Conservation (phyloP, 1,139 yeast species). For the Suhomyces atakaporum region DNA sequence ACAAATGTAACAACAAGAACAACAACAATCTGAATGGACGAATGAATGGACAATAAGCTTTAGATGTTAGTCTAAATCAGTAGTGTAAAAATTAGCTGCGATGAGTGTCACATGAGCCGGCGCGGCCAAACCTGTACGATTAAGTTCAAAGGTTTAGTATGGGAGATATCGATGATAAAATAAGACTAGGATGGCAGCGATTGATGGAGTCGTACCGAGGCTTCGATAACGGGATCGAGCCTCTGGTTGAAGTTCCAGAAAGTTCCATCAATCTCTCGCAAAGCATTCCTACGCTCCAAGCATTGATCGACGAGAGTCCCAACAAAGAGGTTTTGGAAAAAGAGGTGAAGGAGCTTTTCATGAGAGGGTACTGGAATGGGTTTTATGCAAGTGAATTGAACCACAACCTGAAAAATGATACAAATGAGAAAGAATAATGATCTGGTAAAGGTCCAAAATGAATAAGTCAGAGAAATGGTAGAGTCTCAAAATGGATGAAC, state of each 20-base stretch:
- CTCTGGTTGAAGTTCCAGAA: background rate
- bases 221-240: background rate
- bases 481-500: too few relatives aligned
- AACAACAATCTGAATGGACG: too few relatives aligned
- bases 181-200: background rate
- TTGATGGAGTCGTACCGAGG: background rate
- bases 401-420: too few relatives aligned
- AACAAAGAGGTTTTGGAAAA: conserved; percentile 18
- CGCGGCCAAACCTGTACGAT: too few relatives aligned
- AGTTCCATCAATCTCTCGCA: conserved; percentile 3
- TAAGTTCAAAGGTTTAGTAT: background rate
- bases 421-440: too few relatives aligned
- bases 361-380: conserved; percentile 41
- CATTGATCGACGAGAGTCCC: conserved; percentile 3
- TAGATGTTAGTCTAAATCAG: too few relatives aligned
- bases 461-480: too few relatives aligned
- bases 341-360: conserved; percentile 28
- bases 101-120: too few relatives aligned
- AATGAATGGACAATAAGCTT: too few relatives aligned
- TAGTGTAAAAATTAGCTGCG: too few relatives aligned
- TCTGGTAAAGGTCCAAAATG: too few relatives aligned
- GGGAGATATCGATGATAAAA: background rate
- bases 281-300: conserved; percentile 7
- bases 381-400: conserved; percentile 25
- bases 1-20: too few relatives aligned